These are phyloP conservation scores for Xylariaceae sp. DNA, from an alignment of 2,329 filamentous ascomycete species.

Conservation along the genomic window DNA sequence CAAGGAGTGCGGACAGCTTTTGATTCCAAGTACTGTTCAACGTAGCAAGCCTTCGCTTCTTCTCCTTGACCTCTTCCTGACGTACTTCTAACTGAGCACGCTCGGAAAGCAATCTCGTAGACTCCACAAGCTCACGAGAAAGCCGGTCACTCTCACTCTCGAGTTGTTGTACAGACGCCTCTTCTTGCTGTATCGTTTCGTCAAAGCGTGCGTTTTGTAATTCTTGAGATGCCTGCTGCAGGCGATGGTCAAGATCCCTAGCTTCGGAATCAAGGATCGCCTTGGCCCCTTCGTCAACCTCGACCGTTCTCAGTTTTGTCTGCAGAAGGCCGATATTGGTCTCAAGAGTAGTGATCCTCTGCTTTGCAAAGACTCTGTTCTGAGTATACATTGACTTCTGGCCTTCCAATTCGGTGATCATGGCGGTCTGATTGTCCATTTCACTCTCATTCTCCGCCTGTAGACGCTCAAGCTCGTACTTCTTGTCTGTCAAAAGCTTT, in stretches of 20 bases:
- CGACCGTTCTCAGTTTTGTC: constrained; percentile 63
- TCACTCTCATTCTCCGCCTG: constrained; percentile 71
- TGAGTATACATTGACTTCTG: constrained; percentile 67
- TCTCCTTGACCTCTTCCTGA: constrained; percentile 71
- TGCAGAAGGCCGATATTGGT: constrained; percentile 63
- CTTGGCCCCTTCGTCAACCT: constrained; percentile 79
- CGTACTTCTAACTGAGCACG: constrained; percentile 78
- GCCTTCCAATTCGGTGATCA: constrained; percentile 68
- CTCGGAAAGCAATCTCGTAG: constrained; percentile 73
- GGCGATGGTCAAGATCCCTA: constrained; percentile 59
- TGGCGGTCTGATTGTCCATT: constrained; percentile 63
- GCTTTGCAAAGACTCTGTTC: constrained; percentile 66
- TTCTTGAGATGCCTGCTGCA: constrained; percentile 58
- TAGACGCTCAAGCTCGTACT: constrained; percentile 67
- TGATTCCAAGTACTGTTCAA: constrained; percentile 69
- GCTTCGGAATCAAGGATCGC: constrained; percentile 70
- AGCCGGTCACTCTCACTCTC: constrained; percentile 69
- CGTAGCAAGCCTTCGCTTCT: constrained; percentile 69
- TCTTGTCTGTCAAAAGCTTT: constrained; percentile 72
- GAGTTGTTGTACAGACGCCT: constrained; percentile 59
- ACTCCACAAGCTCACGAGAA: constrained; percentile 75
- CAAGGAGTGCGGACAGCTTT: constrained; percentile 62
- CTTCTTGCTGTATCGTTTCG: constrained; percentile 59
- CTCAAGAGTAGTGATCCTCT: constrained; percentile 69
- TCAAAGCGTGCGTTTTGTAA: constrained; percentile 64